phyloP scores from a whole-genome alignment of 257 asterid species.

The Scutellaria galericulata region DNA sequence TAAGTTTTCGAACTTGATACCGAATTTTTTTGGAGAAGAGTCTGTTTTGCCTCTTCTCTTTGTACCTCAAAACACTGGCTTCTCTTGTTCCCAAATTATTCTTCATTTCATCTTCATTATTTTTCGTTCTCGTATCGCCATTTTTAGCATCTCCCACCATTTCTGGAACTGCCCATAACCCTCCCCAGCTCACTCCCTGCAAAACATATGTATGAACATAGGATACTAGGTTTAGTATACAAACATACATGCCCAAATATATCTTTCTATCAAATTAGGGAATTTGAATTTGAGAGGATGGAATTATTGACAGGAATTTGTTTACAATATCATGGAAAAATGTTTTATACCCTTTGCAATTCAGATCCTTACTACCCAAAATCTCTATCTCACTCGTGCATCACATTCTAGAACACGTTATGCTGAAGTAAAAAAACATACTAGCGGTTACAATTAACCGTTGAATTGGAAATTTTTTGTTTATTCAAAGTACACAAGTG shows the following conservation, averaged over 20 bases:
- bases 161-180: slow-evolving; percentile 75
- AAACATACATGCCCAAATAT: too few relatives aligned
- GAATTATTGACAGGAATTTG: too few relatives aligned
- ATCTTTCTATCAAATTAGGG: too few relatives aligned
- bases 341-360: too few relatives aligned
- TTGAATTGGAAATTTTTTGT: too few relatives aligned
- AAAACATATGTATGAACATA: neutral
- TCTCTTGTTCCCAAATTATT: slow-evolving; percentile 55
- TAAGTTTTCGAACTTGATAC: slow-evolving; percentile 82
- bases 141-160: slow-evolving; percentile 32
- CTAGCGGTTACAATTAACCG: too few relatives aligned
- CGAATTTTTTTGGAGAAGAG: slow-evolving; percentile 77
- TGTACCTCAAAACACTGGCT: slow-evolving; percentile 84
- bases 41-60: slow-evolving; percentile 81
- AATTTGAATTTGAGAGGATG: too few relatives aligned
- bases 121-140: slow-evolving; percentile 25
- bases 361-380: too few relatives aligned
- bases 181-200: slow-evolving; percentile 54
- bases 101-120: slow-evolving; percentile 38
- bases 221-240: slow-evolving; percentile 1
- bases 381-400: too few relatives aligned
- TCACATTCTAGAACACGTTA: too few relatives aligned
- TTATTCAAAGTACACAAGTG: too few relatives aligned
- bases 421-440: too few relatives aligned
- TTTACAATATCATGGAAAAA: neutral